Percentiles rank a stretch among this genome's conserved stretches.
phyloP scores from a whole-genome alignment of 192 early-diverging fungal genomes.

The Coemansia sp. region DNA sequence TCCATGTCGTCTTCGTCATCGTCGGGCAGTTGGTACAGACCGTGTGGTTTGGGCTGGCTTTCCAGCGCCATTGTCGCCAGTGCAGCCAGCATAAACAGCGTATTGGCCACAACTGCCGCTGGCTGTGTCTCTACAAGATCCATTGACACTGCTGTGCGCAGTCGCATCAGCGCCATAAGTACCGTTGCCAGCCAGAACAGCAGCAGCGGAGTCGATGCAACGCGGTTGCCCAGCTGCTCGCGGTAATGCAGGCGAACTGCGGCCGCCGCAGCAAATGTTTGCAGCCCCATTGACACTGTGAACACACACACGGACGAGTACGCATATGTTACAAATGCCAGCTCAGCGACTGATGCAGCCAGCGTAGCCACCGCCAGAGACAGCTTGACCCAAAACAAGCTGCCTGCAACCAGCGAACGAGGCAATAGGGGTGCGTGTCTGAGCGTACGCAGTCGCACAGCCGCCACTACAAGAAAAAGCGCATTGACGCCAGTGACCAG shows the following conservation, averaged over 20 bases:
- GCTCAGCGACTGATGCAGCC: constrained; percentile 29
- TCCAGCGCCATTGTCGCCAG: constrained; percentile 33
- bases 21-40: constrained; percentile 23
- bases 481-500: constrained; percentile 19
- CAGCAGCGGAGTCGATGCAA: constrained; percentile 42
- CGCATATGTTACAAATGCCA: constrained; percentile 8
- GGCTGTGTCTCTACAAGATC: constrained; percentile 8
- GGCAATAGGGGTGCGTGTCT: constrained; percentile 6
- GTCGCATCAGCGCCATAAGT: constrained; percentile 27
- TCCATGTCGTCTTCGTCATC: constrained; percentile 22
- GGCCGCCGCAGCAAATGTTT: constrained; percentile 24
- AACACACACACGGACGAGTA: constrained; percentile 11
- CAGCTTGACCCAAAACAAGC: constrained; percentile 34
- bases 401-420: constrained; percentile 11
- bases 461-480: constrained; percentile 25
- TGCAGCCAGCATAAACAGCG: constrained; percentile 27
- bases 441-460: constrained; percentile 14
- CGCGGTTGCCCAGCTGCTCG: constrained; percentile 37
- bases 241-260: constrained; percentile 38
- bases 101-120: constrained; percentile 16
- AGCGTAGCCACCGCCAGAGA: constrained; percentile 16
- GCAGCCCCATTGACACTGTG: constrained; percentile 25
- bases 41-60: constrained; percentile 34
- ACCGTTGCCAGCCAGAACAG: constrained; percentile 50
- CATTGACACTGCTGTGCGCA: constrained; percentile 32